phyloP scores from a whole-genome alignment of 2,329 filamentous ascomycete species.

The Penicillium aurantiogriseum region DNA sequence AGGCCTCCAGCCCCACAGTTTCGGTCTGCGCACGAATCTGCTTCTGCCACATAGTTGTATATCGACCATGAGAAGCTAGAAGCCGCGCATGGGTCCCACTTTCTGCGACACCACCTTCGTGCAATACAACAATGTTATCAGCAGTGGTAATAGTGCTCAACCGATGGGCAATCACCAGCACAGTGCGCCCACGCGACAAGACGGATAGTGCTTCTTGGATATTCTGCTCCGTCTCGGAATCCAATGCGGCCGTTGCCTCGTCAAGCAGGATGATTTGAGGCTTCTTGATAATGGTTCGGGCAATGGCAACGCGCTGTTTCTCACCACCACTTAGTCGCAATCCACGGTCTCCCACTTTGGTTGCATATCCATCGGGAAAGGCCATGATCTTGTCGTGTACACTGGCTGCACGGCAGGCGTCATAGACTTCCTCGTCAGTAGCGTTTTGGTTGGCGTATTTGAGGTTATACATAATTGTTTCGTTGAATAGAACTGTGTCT shows the following conservation, averaged over 20 bases:
- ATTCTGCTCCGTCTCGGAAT: conserved; percentile 83
- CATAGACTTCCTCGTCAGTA: conserved; percentile 29
- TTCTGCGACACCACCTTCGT: background rate
- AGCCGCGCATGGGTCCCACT: background rate
- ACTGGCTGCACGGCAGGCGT: conserved; percentile 63
- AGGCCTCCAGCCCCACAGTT: background rate
- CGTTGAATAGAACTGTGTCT: conserved; percentile 82
- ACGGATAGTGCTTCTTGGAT: conserved; percentile 56
- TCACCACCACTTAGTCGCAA: conserved; percentile 28
- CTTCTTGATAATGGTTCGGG: conserved; percentile 82
- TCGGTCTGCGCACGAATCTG: conserved; percentile 2
- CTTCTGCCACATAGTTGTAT: conserved; percentile 2
- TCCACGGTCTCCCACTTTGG: conserved; percentile 83
- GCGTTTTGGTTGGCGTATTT: conserved; percentile 74
- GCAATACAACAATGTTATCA: conserved; percentile 3
- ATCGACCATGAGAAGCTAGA: background rate
- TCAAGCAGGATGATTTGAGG: conserved; percentile 85
- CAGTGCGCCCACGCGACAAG: background rate
- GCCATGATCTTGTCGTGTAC: conserved; percentile 85
- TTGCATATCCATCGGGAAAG: conserved; percentile 80
- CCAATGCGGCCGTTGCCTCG: conserved; percentile 82
- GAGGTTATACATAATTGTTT: conserved; percentile 80
- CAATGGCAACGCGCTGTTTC: conserved; percentile 68
- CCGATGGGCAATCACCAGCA: background rate
- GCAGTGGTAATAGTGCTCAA: conserved; percentile 1